Conservation (phyloP, 305 asterid genomes). For the Solanum chacoense region DNA sequence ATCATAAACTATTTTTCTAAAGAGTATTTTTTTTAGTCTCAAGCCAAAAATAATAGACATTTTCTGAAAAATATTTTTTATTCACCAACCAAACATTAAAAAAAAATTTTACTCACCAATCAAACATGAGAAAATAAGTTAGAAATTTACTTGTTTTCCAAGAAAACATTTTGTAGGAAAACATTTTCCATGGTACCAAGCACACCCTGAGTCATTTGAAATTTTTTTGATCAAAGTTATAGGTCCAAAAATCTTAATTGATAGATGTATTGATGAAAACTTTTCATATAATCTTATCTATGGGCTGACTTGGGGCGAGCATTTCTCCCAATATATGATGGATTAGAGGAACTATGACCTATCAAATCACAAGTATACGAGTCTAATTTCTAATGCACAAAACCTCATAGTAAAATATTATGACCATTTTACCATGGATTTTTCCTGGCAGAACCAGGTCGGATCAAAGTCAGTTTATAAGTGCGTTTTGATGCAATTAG, state of each 20-base stretch:
- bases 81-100: too few species aligned
- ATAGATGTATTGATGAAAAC: background rate
- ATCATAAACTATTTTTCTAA: too few species aligned
- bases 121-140: too few species aligned
- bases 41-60: too few species aligned
- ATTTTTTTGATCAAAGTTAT: background rate
- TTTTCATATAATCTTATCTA: background rate
- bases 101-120: too few species aligned
- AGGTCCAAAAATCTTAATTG: background rate
- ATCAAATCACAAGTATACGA: background rate
- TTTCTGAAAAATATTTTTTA: too few species aligned
- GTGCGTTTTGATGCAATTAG: background rate
- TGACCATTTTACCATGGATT: background rate
- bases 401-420: background rate
- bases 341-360: background rate
- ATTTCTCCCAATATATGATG: background rate
- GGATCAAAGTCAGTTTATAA: background rate
- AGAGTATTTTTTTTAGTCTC: too few species aligned
- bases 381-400: background rate
- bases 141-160: too few species aligned
- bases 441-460: background rate
- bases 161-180: too few species aligned
- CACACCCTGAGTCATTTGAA: background rate
- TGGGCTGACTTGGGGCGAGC: background rate
- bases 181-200: too few species aligned